Evolutionary conservation across 179 eudicot species (phyloP).

Genomic region (Vitellaria paradoxa): DNA sequence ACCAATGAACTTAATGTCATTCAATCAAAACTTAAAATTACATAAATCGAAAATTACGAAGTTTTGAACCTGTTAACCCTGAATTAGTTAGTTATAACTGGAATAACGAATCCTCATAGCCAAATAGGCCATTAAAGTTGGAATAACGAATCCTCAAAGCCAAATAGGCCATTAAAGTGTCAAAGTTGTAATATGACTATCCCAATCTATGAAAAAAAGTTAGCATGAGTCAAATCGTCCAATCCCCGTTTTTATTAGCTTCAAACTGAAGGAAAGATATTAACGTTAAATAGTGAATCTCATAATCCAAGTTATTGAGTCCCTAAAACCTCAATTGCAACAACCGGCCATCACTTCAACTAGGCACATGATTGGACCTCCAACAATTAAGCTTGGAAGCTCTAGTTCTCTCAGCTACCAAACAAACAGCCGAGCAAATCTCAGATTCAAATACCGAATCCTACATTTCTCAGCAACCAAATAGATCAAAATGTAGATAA

Average conservation of each 20-base stretch:
- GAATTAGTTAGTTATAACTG: background rate
- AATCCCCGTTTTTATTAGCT: background rate
- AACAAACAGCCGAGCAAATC: background rate
- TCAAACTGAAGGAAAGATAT: background rate
- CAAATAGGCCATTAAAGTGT: no score
- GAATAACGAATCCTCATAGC: no score
- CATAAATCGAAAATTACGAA: no score
- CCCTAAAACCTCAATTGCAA: background rate
- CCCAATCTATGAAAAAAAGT: background rate
- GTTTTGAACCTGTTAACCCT: no score
- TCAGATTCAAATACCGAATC: slow-evolving; percentile 5
- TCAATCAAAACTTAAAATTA: no score
- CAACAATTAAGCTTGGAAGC: background rate
- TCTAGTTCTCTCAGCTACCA: slow-evolving; percentile 7
- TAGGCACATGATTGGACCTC: background rate
- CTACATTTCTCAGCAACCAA: background rate
- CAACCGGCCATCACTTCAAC: background rate
- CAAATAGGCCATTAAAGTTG: no score
- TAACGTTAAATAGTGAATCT: background rate
- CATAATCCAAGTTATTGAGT: background rate
- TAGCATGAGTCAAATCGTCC: background rate
- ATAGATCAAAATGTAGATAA: background rate
- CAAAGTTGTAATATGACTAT: background rate
- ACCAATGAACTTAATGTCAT: no score
- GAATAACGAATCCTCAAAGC: no score